These are phyloP conservation scores for Globisporangium parvum DNA, from an alignment of 352 stramenopile species.

Conservation along the genomic window DNA sequence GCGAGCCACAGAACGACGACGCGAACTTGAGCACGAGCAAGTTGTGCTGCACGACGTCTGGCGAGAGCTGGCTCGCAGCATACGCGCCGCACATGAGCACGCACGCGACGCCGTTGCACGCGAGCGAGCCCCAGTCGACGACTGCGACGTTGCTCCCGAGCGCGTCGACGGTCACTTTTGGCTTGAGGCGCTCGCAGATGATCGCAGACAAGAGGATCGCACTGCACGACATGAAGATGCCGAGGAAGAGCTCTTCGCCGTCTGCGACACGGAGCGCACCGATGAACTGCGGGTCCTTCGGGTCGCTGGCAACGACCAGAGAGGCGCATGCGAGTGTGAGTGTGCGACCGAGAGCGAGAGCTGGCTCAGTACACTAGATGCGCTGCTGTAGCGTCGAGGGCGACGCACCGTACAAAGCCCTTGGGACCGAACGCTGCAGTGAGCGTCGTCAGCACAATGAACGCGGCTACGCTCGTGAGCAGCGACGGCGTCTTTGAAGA, in stretches of 20 bases:
- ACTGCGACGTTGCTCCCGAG: conserved; percentile 6
- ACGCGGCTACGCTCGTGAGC: conserved; percentile 20
- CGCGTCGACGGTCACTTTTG: conserved; percentile 1
- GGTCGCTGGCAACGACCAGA: conserved; percentile 31
- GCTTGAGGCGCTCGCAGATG: conserved; percentile 23
- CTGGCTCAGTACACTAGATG: background rate
- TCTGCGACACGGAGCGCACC: conserved; percentile 51
- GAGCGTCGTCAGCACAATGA: conserved; percentile 35
- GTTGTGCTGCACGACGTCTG: conserved; percentile 37
- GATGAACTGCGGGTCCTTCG: conserved; percentile 75
- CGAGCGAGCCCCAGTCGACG: conserved; percentile 54
- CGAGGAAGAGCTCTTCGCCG: conserved; percentile 57
- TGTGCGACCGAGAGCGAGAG: no score
- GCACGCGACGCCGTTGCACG: conserved; percentile 49
- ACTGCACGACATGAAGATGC: conserved; percentile 72
- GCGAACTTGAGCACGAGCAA: conserved; percentile 68
- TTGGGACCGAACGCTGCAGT: conserved; percentile 38
- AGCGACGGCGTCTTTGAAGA: conserved; percentile 29
- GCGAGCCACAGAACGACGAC: conserved; percentile 68
- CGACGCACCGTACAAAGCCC: conserved; percentile 54
- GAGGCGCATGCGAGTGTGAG: background rate
- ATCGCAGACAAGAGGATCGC: conserved; percentile 49
- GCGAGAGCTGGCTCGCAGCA: conserved; percentile 37
- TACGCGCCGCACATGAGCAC: conserved; percentile 46
- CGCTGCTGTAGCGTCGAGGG: background rate